phyloP scores from a whole-genome alignment of 805 yeast species.

The Sungouiozyma ichnusensis region DNA sequence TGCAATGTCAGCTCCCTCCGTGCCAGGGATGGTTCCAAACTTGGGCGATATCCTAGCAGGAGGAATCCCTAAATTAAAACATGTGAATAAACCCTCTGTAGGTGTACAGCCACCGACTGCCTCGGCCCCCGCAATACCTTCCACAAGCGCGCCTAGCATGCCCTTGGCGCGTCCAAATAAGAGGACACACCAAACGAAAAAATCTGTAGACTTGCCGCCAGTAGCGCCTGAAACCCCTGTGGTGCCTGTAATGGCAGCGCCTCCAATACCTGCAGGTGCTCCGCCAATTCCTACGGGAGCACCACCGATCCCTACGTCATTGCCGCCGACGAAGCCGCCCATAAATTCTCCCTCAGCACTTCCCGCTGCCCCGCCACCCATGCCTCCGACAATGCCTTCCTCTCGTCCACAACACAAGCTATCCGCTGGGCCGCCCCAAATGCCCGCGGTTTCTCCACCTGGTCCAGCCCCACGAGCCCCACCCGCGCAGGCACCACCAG shows the following conservation, averaged over 20 bases:
- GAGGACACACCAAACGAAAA: slow-evolving; percentile 9
- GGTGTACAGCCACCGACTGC: slow-evolving; percentile 11
- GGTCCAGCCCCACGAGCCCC: slow-evolving; percentile 11
- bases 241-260: slow-evolving; percentile 13
- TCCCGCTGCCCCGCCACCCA: slow-evolving; percentile 15
- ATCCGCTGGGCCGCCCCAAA: slow-evolving; percentile 17
- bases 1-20: slow-evolving; percentile 17
- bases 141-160: slow-evolving; percentile 9
- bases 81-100: slow-evolving; percentile 17
- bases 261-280: slow-evolving; percentile 20
- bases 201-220: slow-evolving; percentile 12
- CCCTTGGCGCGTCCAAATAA: slow-evolving; percentile 10
- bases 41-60: slow-evolving; percentile 40
- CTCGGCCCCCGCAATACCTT: slow-evolving; percentile 10
- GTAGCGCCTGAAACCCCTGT: slow-evolving; percentile 12
- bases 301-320: slow-evolving; percentile 11
- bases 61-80: slow-evolving; percentile 65
- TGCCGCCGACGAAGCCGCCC: too few species aligned
- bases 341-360: too few species aligned
- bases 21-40: slow-evolving; percentile 27
- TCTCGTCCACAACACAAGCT: slow-evolving; percentile 13
- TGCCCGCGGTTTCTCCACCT: too few species aligned
- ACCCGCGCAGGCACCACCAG: slow-evolving; percentile 17
- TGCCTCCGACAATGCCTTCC: slow-evolving; percentile 12
- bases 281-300: slow-evolving; percentile 22